These are phyloP conservation scores for Chlamydomonas applanata DNA, from an alignment of 139 green algal genomes.

Conservation along the genomic window DNA sequence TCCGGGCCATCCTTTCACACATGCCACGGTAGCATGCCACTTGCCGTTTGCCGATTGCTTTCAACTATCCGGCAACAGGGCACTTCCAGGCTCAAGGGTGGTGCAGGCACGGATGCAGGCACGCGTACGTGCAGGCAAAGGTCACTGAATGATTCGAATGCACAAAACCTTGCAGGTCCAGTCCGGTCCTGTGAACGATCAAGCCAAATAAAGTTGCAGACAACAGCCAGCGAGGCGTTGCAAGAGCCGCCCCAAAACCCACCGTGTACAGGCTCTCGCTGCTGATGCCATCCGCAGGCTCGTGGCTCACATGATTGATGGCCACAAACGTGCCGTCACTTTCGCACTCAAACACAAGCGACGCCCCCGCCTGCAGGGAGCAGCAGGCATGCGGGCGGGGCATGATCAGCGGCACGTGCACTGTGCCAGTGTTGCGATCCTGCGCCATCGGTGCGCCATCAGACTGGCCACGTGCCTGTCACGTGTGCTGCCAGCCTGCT, in stretches of 20 bases:
- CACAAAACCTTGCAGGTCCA: neutral
- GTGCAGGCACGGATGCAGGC: neutral
- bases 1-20: too few relatives aligned
- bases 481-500: neutral
- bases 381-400: neutral
- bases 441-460: too few relatives aligned
- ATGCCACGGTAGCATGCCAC: too few relatives aligned
- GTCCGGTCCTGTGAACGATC: slow-evolving; percentile 1
- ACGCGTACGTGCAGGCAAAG: too few relatives aligned
- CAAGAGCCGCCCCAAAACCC: neutral
- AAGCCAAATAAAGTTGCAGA: neutral
- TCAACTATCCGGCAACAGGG: too few relatives aligned
- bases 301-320: slow-evolving; percentile 36
- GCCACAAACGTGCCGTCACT: slow-evolving; percentile 47
- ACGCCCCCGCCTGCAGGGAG: neutral
- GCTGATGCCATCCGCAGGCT: slow-evolving; percentile 10
- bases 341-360: slow-evolving; percentile 53
- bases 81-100: too few relatives aligned
- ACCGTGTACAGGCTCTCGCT: slow-evolving; percentile 24
- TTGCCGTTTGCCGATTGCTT: too few relatives aligned
- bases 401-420: neutral
- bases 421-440: neutral
- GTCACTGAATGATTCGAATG: too few relatives aligned
- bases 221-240: neutral
- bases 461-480: too few relatives aligned